phyloP scores from a whole-genome alignment of 345 rosid genomes.

The Salix suchowensis region DNA sequence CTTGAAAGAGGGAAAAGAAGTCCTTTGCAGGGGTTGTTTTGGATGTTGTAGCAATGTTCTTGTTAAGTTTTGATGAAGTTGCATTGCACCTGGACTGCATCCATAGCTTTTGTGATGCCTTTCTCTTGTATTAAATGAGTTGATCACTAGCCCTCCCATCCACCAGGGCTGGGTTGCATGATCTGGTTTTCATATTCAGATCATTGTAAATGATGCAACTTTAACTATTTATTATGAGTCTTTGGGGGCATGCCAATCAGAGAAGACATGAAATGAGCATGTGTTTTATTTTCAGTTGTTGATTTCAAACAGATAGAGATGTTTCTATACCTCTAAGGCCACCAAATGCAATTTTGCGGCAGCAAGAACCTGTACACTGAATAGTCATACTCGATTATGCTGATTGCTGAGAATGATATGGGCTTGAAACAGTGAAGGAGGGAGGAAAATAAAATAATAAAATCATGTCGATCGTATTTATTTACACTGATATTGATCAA shows the following conservation, averaged over 20 bases:
- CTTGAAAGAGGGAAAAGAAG: neutral
- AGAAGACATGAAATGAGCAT: neutral
- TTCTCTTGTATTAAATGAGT: neutral
- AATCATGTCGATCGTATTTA: neutral
- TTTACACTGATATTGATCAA: neutral
- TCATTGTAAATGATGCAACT: neutral
- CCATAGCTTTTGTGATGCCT: neutral
- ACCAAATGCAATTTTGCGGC: neutral
- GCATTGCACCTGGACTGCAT: slow-evolving; percentile 1
- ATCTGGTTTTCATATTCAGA: neutral
- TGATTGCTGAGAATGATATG: neutral
- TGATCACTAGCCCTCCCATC: too few relatives aligned
- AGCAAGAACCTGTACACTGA: neutral
- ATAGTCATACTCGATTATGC: neutral
- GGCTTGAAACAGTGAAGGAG: neutral
- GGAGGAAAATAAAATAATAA: neutral
- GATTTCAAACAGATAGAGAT: neutral
- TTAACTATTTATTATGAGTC: neutral
- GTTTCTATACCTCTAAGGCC: neutral
- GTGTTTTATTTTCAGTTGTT: neutral
- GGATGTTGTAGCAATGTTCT: neutral
- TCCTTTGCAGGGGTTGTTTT: neutral
- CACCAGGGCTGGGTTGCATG: neutral
- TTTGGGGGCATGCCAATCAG: neutral
- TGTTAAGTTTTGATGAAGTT: neutral